Evolutionary conservation across 2,329 filamentous ascomycete species (phyloP), one percentile per base, ranked within the genome.

Genomic region (Aureobasidium sp.): DNA sequence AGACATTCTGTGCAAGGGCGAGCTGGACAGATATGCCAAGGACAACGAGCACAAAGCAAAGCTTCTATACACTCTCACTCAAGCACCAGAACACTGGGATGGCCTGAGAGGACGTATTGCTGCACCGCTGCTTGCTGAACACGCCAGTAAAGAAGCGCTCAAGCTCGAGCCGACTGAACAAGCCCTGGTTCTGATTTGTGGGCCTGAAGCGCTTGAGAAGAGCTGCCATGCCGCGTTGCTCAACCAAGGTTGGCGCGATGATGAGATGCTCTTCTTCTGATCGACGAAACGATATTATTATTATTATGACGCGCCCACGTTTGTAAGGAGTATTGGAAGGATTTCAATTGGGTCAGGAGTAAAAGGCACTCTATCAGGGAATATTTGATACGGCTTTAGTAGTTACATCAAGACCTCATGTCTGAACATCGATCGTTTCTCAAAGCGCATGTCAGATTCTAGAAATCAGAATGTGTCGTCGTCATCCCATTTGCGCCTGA

Each of bases 1-100:
- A 65, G 92, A 97, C 71, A 95, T 97, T n/a, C 78, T 97, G 0
- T 92, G 89, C 70, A 84, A 82, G 64, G 75, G 79, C 1, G 89
- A 95, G 63, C 78, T 97, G 3, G 90, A 95, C 69, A 70, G 63
- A 0, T 80, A 92, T 68, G 81, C 80, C 0, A 72, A 68, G 2
- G 76, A 75, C 0, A 84, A 87, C 59, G 72, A 74, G 24, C 77
- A 82, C 4, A 81, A 81, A 67, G 90, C 84, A 66, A 82, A 79
- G 62, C 71, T 96, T 13, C 68, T 90, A 6, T 84, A 95, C 72
- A 87, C 87, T 0, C 79, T 96, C 32, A 88, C 85, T 1, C 77
- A 85, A 57, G 84, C 85, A 0, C 74, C 78, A 0, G 80, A 84
- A 0, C 74, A 76, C 0, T 96, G 92, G 92, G 75, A 73, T 0